A percentile compares a stretch with the other conserved stretches of the same genome.
These are phyloP conservation scores for Chytriomyces sp. DNA, from an alignment of 192 early-diverging fungal species.

Conservation along the genomic window DNA sequence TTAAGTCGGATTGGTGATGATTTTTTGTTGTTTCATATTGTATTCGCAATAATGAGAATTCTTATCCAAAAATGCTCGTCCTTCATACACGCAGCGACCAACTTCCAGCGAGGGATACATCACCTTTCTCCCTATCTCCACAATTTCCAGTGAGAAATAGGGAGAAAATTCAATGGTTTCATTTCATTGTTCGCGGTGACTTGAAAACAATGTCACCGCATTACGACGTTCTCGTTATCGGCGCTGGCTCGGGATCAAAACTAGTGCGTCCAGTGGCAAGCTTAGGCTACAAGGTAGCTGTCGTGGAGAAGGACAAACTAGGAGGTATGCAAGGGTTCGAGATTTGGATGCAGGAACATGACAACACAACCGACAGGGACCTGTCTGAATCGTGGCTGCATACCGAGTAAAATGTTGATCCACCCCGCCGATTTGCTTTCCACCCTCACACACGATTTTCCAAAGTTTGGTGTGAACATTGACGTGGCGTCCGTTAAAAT, in stretches of 20 bases:
- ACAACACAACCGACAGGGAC: not conserved
- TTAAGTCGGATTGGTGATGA: too few relatives aligned
- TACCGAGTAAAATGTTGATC: conserved; percentile 40
- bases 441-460: conserved; percentile 27
- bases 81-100: too few relatives aligned
- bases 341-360: conserved; percentile 2
- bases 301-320: conserved; percentile 40
- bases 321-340: conserved; percentile 35
- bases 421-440: conserved; percentile 44
- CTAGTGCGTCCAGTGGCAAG: conserved; percentile 40
- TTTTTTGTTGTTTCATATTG: too few relatives aligned
- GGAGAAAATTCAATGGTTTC: too few relatives aligned
- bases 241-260: conserved; percentile 37
- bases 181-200: too few relatives aligned
- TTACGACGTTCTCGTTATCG: conserved; percentile 44
- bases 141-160: too few relatives aligned
- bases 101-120: too few relatives aligned
- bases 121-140: too few relatives aligned
- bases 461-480: conserved; percentile 30
- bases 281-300: conserved; percentile 35
- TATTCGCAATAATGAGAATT: too few relatives aligned
- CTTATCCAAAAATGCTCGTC: too few relatives aligned
- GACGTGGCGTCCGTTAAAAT: conserved; percentile 1
- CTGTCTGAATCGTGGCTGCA: conserved; percentile 22
- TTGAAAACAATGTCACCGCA: not conserved